These are phyloP conservation scores for Pyrus communis DNA, from an alignment of 306 rosid genomes.

Conservation along the genomic window DNA sequence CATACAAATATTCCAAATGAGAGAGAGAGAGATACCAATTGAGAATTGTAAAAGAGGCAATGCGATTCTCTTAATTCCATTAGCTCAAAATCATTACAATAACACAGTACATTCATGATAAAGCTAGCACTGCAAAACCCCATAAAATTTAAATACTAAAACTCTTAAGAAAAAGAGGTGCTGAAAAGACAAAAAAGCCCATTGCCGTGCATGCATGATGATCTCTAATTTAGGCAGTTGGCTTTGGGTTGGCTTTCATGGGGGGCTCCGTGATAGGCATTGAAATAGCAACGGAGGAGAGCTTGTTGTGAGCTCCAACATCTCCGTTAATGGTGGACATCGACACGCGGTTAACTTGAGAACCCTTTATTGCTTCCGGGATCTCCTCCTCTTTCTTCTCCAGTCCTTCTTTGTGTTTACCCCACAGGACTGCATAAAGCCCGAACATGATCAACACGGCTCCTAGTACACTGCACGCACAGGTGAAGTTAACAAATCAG, in stretches of 20 bases:
- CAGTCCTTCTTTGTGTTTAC: slow-evolving; percentile 62
- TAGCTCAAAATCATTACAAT: slow-evolving; percentile 23
- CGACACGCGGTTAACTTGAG: slow-evolving; percentile 14
- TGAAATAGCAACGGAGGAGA: slow-evolving; percentile 23
- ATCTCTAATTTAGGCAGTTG: background rate
- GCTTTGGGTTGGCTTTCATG: slow-evolving; percentile 17
- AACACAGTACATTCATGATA: background rate
- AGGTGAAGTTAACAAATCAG: background rate
- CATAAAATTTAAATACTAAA: background rate
- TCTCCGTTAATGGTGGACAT: slow-evolving; percentile 7
- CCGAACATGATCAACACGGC: slow-evolving; percentile 63
- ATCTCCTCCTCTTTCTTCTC: slow-evolving; percentile 37
- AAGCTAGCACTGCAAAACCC: background rate
- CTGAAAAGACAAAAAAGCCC: slow-evolving; percentile 27
- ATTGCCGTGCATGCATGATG: slow-evolving; percentile 3
- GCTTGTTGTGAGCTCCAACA: slow-evolving; percentile 30
- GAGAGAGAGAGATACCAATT: background rate
- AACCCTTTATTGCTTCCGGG: slow-evolving; percentile 46
- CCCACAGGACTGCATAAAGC: slow-evolving; percentile 83
- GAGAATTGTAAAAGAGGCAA: background rate
- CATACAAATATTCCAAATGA: background rate
- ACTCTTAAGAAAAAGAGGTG: background rate
- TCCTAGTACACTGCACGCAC: slow-evolving; percentile 53
- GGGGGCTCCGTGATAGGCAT: slow-evolving; percentile 27
- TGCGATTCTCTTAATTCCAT: slow-evolving; percentile 20